A percentile compares a stretch with the other conserved stretches of the same genome.
Evolutionary conservation across 345 rosid species (phyloP).

Genomic region (Brassica napus): DNA sequence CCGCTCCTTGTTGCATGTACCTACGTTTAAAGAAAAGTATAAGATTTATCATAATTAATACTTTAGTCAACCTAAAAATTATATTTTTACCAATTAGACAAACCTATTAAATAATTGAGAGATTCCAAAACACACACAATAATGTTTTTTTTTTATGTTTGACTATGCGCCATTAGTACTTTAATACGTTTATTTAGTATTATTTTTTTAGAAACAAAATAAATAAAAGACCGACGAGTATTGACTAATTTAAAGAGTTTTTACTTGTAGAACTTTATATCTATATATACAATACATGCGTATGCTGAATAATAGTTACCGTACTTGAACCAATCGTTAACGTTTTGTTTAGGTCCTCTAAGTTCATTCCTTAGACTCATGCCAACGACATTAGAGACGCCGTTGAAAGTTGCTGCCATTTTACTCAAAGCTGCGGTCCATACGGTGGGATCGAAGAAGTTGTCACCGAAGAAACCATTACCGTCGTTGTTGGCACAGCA

Average conservation of each 20-base stretch:
- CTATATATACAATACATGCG: not conserved
- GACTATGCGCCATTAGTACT: no score
- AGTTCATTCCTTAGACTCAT: conserved; percentile 97
- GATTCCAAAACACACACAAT: no score
- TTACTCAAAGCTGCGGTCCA: conserved; percentile 70
- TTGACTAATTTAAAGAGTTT: not conserved
- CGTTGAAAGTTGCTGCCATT: conserved; percentile 71
- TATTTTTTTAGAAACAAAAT: no score
- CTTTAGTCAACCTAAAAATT: no score
- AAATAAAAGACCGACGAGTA: no score
- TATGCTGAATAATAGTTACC: conserved; percentile 8
- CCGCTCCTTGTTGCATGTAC: conserved; percentile 89
- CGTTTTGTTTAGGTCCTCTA: conserved; percentile 78
- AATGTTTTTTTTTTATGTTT: no score
- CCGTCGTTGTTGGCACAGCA: conserved; percentile 75
- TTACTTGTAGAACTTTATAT: not conserved
- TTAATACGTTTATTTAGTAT: no score
- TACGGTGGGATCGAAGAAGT: conserved; percentile 61
- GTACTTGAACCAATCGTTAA: conserved; percentile 85
- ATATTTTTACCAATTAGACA: no score
- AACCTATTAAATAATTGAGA: no score
- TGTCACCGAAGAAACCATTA: conserved; percentile 97
- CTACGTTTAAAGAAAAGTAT: conserved; percentile 16
- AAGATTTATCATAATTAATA: not conserved
- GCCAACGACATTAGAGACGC: conserved; percentile 68